Evolutionary conservation across 441 rosid species (phyloP).

Genomic region (Arabidopsis hybrid): DNA sequence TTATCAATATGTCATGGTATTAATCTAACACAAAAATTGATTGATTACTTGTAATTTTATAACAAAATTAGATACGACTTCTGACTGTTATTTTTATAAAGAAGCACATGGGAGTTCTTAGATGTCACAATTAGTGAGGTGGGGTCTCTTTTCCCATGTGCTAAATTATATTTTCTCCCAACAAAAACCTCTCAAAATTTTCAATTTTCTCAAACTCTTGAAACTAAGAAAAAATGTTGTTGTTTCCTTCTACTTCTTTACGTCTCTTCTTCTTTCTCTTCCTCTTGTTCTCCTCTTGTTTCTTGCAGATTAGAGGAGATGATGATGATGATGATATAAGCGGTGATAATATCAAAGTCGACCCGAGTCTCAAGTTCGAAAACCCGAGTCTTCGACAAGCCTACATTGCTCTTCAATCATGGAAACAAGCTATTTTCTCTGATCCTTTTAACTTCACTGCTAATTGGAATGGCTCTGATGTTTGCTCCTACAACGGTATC

Average conservation of each 20-base stretch:
- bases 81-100: slow-evolving; percentile 29
- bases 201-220: slow-evolving; percentile 12
- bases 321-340: slow-evolving; percentile 30
- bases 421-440: slow-evolving; percentile 69
- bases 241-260: slow-evolving; percentile 41
- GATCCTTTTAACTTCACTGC: slow-evolving; percentile 76
- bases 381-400: slow-evolving; percentile 65
- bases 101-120: slow-evolving; percentile 44
- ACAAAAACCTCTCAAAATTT: slow-evolving; percentile 9
- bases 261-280: slow-evolving; percentile 42
- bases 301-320: slow-evolving; percentile 45
- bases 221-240: slow-evolving; percentile 24
- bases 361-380: slow-evolving; percentile 62
- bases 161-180: slow-evolving; percentile 2
- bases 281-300: slow-evolving; percentile 41
- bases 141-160: slow-evolving; percentile 43
- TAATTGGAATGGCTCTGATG: slow-evolving; percentile 65
- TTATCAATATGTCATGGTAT: slow-evolving; percentile 18
- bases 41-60: background rate
- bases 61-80: slow-evolving; percentile 16
- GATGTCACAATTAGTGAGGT: slow-evolving; percentile 44
- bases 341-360: slow-evolving; percentile 37
- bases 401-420: slow-evolving; percentile 72
- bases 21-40: background rate
- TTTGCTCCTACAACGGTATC: slow-evolving; percentile 66